Evolutionary conservation across 176 grass and related monocot species (phyloP), one percentile per base, ranked within the genome.

Genomic region (Oryza longistaminata): DNA sequence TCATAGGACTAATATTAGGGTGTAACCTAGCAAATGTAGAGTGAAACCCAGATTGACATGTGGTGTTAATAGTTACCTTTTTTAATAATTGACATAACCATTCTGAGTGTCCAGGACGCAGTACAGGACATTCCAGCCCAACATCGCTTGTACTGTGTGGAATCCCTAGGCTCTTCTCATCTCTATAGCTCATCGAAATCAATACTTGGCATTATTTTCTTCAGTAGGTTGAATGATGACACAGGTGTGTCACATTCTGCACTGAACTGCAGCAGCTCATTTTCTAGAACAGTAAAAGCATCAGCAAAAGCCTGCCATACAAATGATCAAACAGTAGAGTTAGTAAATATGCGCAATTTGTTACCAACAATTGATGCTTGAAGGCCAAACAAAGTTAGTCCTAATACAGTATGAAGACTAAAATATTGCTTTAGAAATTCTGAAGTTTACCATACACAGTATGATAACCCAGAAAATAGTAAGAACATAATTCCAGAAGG

Each of bases 171-270:
- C 40, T 68, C 48, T 25, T 70, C 45, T 70, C 37, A 83, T 74
- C 26, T 62, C 61, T 87, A 87, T 15, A 87, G 80, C 70, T 90
- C 88, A 80, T 90, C 80, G 78, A 66, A 88, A 81, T 92, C 93
- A 78, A 98, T 98, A 87, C 87, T 95, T 66, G 93, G 86, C 46
- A 98, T 95, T 77, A 95, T 95, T 92, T 98, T 95, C 42, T 84
- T 87, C 60, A 98, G 91, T 67, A 98, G 76, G 66, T 87, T 90
- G 83, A 98, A 92, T 68, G 86, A 67, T 87, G 88, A 90, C 17
- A 75, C 82, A 83, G 91, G 81, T 37, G 19, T 79, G 74, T 48
- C 45, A 87, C 71, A 64, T 73, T 98, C 90, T 82, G 85, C 84
- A 83, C 86, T 90, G 65, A 94, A 90, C 71, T 90, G 86, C 31